Base-by-base conservation (phyloP, 306 rosid genomes). In the Alnus glutinosa region DNA sequence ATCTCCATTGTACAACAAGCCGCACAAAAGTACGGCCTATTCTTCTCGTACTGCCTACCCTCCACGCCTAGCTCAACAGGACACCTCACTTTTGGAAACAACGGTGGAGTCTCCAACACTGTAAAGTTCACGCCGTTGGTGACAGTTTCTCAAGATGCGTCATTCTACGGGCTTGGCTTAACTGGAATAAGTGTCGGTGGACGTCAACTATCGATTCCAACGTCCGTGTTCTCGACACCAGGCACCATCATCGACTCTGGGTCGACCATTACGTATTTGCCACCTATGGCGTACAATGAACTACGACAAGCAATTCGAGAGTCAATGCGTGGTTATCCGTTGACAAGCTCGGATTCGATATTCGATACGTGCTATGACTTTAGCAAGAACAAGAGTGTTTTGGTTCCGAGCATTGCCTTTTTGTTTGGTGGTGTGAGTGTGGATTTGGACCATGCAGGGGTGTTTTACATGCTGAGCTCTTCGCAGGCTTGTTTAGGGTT, bases 31-130 rank as follows among this genome's bases (percentile, higher is more conserved):
- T 94, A 89, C 75, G 8, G 74, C 2, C 85, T 81, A 32, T 9
- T 71, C 48, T 92, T 94, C 86, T 88, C 97, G 47, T 94, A 94
- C 74, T 94, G 97, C 54, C 88, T 94, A 2, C 98, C 97, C 0
- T 74, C 89, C 55, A 83, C 87, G 16, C 4, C 93, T 7, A 88
- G 94, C 78, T 42, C 73, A 19, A 77, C 86, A 7, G 96, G 97
- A 13, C 73, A 80, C 67, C 90, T 92, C 39, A 18, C 76, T 71
- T 92, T 92, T 13, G 84, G 87, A 39, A 6, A 52, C 10, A 7
- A 19, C 1, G 23, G 18, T 1, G 14, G n/a, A 4, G 6, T 47
- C 4, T 30, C 77, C 44, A 12, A 23, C 0, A 30, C 79, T 23
- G 39, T 91, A 32, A 73, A 87, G 48, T 93, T 83, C 90, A 88